These are phyloP conservation scores for Eimeria necatrix DNA, from an alignment of 169 alveolate species.

Conservation along the genomic window DNA sequence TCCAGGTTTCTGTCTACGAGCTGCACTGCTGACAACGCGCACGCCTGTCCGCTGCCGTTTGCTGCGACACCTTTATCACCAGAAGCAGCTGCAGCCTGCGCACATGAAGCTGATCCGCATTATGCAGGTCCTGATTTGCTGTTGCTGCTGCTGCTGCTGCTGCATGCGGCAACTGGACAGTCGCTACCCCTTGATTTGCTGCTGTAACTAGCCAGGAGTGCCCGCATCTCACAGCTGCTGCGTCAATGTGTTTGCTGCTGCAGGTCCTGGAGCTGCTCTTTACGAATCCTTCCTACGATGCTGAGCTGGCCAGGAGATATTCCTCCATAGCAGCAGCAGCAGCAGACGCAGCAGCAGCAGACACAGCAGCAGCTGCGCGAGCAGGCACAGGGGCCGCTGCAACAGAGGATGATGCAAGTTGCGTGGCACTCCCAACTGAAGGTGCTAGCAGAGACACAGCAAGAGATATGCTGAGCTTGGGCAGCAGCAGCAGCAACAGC, in stretches of 20 bases:
- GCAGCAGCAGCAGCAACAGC: conserved; percentile 35
- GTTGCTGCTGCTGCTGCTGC: conserved; percentile 21
- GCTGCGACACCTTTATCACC: conserved; percentile 86
- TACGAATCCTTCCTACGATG: conserved; percentile 86
- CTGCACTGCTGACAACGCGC: conserved; percentile 85
- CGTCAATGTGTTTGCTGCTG: background rate
- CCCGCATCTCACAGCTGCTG: background rate
- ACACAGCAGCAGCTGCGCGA: conserved; percentile 6
- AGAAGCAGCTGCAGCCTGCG: conserved; percentile 70
- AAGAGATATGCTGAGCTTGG: background rate
- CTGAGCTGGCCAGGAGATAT: conserved; percentile 85
- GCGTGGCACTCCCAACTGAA: background rate
- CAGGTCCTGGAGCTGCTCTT: conserved; percentile 82
- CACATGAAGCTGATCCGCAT: conserved; percentile 81
- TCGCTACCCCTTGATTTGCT: background rate
- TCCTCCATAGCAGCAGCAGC: conserved; percentile 2
- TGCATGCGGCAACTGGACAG: background rate
- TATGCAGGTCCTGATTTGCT: conserved; percentile 66
- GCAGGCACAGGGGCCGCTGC: conserved; percentile 24
- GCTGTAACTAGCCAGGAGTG: background rate
- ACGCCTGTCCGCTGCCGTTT: conserved; percentile 86
- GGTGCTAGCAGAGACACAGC: conserved; percentile 12
- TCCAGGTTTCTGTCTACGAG: conserved; percentile 78
- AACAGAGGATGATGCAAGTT: background rate
- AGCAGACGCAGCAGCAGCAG: conserved; percentile 8